Base-by-base conservation (phyloP, 768 basidiomycete species). In the Tulasnella sp. region DNA sequence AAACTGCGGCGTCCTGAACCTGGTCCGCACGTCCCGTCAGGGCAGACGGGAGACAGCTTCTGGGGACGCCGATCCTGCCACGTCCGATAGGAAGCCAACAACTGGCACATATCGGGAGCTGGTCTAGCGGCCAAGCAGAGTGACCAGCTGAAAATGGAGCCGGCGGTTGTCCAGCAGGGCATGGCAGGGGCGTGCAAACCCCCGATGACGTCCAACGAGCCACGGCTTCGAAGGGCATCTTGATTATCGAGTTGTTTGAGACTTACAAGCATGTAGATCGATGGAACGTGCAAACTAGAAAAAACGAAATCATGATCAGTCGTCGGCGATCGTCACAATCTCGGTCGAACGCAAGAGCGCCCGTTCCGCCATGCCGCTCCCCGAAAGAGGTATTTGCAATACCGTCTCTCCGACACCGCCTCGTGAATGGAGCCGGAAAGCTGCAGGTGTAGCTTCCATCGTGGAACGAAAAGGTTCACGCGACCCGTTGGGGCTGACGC, bases 261-360 rank as follows among this genome's bases (percentile, higher is more conserved):
- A 86, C 90, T 67, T 81, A 91, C 90, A 74, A 93, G 86, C 49
- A 86, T 87, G 81, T 93, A 93, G 82, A 92, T 86, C 78, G 91
- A 93, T 34, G 91, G 90, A 74, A 93, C 91, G 83, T 93, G 91
- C 45, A 92, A 85, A 82, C 92, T 93, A 81, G 29, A 49, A 29
- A 19, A 71, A 38, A 17, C 52, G 34, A n/a, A 34, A n/a, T 19
- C 3, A 71, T 15, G 73, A 71, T 25, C 72, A 69, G 68, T 6
- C 74, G 25, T 77, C n/a, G 75, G 67, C 75, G 74, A 70, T 77
- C 70, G 77, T 79, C 37, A 80, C 71, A 69, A 70, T n/a, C 22
- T 31, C 25, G n/a, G 49, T 7, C 49, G 4, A 49, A n/a, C 9
- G 22, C 49, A 49, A 7, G 49, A 7, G 22, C 49, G 49, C 49